Evolutionary conservation across 2,329 filamentous ascomycete species (phyloP), one percentile per base, ranked within the genome.

Genomic region (Atkinsonella hypoxylon): DNA sequence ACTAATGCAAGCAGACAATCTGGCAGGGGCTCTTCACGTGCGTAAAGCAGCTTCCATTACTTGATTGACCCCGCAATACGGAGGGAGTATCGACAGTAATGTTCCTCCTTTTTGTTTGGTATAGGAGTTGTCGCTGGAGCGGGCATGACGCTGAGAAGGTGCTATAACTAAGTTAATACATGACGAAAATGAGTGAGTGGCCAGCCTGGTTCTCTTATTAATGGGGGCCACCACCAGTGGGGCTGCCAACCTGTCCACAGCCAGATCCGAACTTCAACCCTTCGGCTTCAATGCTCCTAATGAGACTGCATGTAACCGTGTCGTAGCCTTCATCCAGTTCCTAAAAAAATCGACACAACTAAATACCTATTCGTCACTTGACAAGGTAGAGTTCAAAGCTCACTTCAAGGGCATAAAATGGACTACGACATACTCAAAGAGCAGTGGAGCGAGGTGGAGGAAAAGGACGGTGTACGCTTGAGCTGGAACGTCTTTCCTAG

Each of bases 401-500:
- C 34, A 32, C 6, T 13, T 40, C 11, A 22, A 34, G 17, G 32
- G 17, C 45, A 40, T 13, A 58, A 47, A 45, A 95, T 95, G 89
- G 90, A 95, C 67, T 95, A 89, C 76, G 90, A 96, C 69, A 79
- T 83, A 59, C 74, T 95, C 59, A 96, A 96, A 73, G 90, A 96
- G 71, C 86, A 91, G 73, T 96, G 90, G 90, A 89, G 85, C 63
- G 89, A 96, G 68, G 84, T 95, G 53, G 93, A 98, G 74, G 93
- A 98, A 64, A 83, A 88, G 60, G 93, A 98, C 81, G 93, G 93
- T 54, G 82, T 97, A 63, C 84, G 93, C 56, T 78, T 98, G 58
- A 96, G 91, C 71, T 98, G 93, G 93, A 98, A 98, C 67, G 94
- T 94, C 54, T 95, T 98, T 64, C 93, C 93, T 47, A 96, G 90